phyloP scores from a whole-genome alignment of 768 basidiomycete genomes.

The Naganishia kalamii region DNA sequence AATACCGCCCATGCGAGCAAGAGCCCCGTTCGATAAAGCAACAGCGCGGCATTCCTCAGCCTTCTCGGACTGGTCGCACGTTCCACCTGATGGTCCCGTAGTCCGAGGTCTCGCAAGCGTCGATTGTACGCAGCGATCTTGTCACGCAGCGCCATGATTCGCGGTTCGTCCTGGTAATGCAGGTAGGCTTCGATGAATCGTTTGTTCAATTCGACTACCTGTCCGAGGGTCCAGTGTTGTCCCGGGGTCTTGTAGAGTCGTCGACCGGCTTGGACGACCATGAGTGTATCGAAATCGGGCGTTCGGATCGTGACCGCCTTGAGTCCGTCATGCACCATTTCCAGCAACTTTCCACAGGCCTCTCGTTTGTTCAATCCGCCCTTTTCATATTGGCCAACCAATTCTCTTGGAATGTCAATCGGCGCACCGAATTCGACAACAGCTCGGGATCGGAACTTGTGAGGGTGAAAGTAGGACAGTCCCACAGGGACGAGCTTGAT shows the following conservation, averaged over 20 bases:
- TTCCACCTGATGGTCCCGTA: conserved; percentile 93
- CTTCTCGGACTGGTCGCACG: conserved; percentile 75
- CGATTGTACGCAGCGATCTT: conserved; percentile 88
- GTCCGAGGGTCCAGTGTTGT: conserved; percentile 85
- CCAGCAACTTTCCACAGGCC: conserved; percentile 79
- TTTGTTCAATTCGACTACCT: conserved; percentile 89
- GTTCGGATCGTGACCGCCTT: conserved; percentile 94
- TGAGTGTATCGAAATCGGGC: conserved; percentile 94
- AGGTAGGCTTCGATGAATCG: conserved; percentile 88
- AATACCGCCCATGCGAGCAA: conserved; percentile 73
- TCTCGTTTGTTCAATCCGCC: conserved; percentile 83
- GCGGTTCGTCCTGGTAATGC: conserved; percentile 85
- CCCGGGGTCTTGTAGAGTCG: conserved; percentile 89
- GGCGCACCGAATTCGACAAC: conserved; percentile 94
- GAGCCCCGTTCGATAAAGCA: conserved; percentile 73
- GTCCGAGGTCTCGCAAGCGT: conserved; percentile 74
- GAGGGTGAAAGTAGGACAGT: conserved; percentile 63
- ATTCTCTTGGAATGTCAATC: conserved; percentile 79
- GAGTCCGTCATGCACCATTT: conserved; percentile 83
- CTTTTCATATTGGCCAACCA: conserved; percentile 81
- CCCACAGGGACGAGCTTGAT: conserved; percentile 80
- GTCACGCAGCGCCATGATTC: conserved; percentile 68
- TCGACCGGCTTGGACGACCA: conserved; percentile 95
- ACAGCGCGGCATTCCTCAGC: conserved; percentile 70
- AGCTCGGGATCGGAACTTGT: conserved; percentile 87